Evolutionary conservation across 768 basidiomycete genomes (phyloP).

Genomic region (Xerocomellus intermedius): DNA sequence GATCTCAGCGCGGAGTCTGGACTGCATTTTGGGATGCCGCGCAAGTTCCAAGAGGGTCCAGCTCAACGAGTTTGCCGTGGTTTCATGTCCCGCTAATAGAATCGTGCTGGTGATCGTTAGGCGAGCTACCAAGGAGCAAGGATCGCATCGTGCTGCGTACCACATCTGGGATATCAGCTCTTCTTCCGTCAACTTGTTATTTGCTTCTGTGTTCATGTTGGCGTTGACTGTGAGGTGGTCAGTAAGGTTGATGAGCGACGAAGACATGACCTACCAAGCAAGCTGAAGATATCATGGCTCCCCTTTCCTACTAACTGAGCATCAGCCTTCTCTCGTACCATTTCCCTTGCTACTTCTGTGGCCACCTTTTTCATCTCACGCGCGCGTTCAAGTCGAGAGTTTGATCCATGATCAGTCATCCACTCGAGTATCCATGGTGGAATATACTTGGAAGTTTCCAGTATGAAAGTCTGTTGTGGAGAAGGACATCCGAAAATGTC

Average conservation of each 20-base stretch:
- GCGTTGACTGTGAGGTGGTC: conserved; percentile 20
- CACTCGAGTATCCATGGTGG: conserved; percentile 30
- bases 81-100: conserved; percentile 55
- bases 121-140: neutral
- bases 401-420: conserved; percentile 28
- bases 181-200: conserved; percentile 19
- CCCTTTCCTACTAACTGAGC: conserved; percentile 7
- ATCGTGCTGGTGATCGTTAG: conserved; percentile 38
- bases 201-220: conserved; percentile 25
- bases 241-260: neutral
- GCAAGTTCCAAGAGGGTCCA: conserved; percentile 67
- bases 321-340: conserved; percentile 17
- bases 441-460: conserved; percentile 6
- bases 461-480: conserved; percentile 10
- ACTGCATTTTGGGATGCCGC: conserved; percentile 55
- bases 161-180: conserved; percentile 14
- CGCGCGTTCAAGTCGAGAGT: conserved; percentile 14
- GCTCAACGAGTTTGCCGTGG: conserved; percentile 52
- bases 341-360: conserved; percentile 8
- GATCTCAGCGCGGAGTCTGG: conserved; percentile 45
- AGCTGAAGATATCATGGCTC: conserved; percentile 19
- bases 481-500: conserved; percentile 16
- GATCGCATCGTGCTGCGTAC: conserved; percentile 9
- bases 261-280: conserved; percentile 37
- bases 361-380: conserved; percentile 5